Conservation (phyloP, 139 green algal genomes). For the Desmodesmus armatus region DNA sequence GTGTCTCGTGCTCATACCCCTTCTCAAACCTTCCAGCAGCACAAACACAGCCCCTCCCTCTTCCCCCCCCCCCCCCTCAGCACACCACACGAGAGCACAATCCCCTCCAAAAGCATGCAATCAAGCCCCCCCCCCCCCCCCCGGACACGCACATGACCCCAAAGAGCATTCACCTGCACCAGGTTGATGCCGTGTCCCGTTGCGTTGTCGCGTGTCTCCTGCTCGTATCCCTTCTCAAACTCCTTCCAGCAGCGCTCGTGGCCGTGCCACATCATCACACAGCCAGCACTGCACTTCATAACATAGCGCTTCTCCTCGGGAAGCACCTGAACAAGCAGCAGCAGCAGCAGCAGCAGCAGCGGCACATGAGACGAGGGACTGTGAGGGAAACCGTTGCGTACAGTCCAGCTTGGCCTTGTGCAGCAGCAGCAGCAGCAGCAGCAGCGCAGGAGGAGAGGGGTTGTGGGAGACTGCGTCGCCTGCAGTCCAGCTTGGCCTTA, state of each 20-base stretch:
- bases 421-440: not conserved
- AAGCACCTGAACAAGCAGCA: not conserved
- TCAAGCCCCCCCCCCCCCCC: too few species aligned
- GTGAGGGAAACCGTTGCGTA: too few species aligned
- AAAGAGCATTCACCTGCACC: too few species aligned
- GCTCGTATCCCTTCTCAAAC: constrained; percentile 35
- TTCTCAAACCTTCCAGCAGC: too few species aligned
- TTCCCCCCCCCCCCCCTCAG: too few species aligned
- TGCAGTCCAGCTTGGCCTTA: not conserved
- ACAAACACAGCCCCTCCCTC: too few species aligned
- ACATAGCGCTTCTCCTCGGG: constrained; percentile 3
- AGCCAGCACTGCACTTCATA: constrained; percentile 38
- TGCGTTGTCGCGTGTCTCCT: not conserved
- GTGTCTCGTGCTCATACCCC: too few species aligned
- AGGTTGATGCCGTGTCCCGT: constrained; percentile 4
- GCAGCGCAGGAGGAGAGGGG: not conserved
- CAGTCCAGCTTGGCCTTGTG: too few species aligned
- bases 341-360: not conserved
- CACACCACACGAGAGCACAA: too few species aligned
- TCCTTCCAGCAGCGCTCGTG: constrained; percentile 9
- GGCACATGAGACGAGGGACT: not conserved
- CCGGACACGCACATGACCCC: too few species aligned
- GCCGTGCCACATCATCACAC: constrained; percentile 25
- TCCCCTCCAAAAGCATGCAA: too few species aligned
- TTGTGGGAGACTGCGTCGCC: not conserved